Evolutionary conservation across 176 grass and related monocot species (phyloP).

Genomic region (Carex myosuroides): DNA sequence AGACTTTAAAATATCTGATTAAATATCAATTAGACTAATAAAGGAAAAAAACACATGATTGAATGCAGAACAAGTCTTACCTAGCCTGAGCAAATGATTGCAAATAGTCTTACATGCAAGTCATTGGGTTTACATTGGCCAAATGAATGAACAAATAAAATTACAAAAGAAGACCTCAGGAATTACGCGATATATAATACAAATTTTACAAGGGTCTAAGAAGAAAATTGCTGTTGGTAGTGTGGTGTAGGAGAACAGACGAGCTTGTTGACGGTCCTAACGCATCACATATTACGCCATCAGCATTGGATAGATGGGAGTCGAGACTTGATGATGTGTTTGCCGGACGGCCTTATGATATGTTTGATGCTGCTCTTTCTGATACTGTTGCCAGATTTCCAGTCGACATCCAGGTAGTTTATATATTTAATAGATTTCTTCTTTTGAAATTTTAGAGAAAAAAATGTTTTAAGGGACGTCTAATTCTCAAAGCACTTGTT

Average conservation of each 20-base stretch:
- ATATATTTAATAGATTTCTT: not conserved
- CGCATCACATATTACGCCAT: conserved; percentile 68
- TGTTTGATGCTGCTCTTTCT: conserved; percentile 85
- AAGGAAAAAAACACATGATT: not conserved
- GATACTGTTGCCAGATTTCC: conserved; percentile 61
- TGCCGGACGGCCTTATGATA: conserved; percentile 70
- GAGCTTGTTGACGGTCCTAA: conserved; percentile 92
- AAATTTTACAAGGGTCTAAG: not conserved
- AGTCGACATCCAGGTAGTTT: conserved; percentile 69
- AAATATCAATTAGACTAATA: not conserved
- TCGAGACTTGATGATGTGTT: conserved; percentile 76
- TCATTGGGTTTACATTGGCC: not conserved
- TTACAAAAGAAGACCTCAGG: not conserved
- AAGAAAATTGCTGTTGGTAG: conserved; percentile 22
- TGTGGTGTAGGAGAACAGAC: conserved; percentile 95
- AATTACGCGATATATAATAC: not conserved
- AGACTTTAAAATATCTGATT: not conserved
- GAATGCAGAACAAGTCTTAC: not conserved
- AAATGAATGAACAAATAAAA: not conserved
- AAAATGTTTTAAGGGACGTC: not conserved
- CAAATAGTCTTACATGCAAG: not conserved
- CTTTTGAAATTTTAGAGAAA: not conserved
- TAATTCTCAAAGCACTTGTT: not conserved
- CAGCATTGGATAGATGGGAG: conserved; percentile 82
- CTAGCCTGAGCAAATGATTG: not conserved